Base-by-base conservation (phyloP, 495 filamentous ascomycete species). In the Lasiosphaeris hirsuta region DNA sequence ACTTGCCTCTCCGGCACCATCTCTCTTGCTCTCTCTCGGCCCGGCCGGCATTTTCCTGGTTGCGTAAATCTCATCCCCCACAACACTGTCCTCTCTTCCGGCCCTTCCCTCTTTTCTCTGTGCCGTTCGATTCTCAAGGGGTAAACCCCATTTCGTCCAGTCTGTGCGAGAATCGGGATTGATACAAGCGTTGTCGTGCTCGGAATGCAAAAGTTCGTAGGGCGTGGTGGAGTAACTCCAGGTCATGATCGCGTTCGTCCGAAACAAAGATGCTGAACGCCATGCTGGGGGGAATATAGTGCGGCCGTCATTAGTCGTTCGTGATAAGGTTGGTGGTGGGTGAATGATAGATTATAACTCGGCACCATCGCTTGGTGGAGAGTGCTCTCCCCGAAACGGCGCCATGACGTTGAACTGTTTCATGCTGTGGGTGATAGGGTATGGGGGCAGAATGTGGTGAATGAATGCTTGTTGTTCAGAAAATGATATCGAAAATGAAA, bases 241-340 rank as follows among this genome's bases (percentile, higher is more conserved):
- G 41, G 39, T 44, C 51, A 33, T 55, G 33, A 55, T 55, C 53
- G 53, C 35, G 23, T 30, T 30, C 5, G 42, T 46, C 11, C n/a
- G 45, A 38, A 37, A 46, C 42, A 34, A 35, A 54, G 14, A 37
- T 9, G 23, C 7, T 33, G 46, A 40, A 55, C 33, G 53, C 53
- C 41, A 55, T 33, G 53, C 38, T 17, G 53, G 40, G 23, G 23
- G 23, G 5, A 30, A 30, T 30, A 30, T 30, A 30, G 5, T 30
- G 41, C 41, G 40, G 53, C 46, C 53, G 37, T 55, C 53, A 55
- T 55, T 55, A 55, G 42, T 55, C 42, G 41, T 45, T 51, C 30
- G n/a, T 19, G 10, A 15, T 17, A 13, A 33, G 36, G 42, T n/a
- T 15, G n/a, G 53, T 9, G 23, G 42, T 34, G 38, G 17, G 51